Base-by-base conservation (phyloP, 768 basidiomycete genomes). In the Psilocybe tampanensis region DNA sequence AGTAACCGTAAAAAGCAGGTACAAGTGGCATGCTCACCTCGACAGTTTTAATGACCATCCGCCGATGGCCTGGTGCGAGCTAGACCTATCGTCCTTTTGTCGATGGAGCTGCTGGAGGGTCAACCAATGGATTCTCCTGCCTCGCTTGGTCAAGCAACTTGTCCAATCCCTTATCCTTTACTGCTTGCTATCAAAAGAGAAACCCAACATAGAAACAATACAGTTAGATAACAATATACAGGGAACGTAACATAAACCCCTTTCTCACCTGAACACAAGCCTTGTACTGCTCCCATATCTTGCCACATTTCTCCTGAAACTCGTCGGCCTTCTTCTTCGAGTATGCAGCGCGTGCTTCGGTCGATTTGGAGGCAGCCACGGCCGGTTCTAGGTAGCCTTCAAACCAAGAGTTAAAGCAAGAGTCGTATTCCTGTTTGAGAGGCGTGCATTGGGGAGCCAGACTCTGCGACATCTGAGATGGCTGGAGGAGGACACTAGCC, bases 381-480 rank as follows among this genome's bases (percentile, higher is more conserved):
- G 85, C 86, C 8, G 94, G 94, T 66, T 94, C 90, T 21, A 98
- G 85, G 70, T 98, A 99, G 11, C 92, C 94, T 71, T 97, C 95
- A 64, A 99, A 95, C 51, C 51, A 52, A 8, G 90, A 85, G 66
- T 97, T 98, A 77, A 98, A 98, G 78, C 95, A 98, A 0, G 91
- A 78, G 72, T 98, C 95, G 70, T 98, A 98, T 54, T 85, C 76
- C 53, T 86, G 86, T 72, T 98, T 98, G 58, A 96, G 80, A 0
- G 91, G 88, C 3, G 36, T 39, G 36, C 70, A 23, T 78, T 72
- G 34, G 78, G 76, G 55, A 77, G 80, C 24, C 36, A 42, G 42
- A 19, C 47, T 39, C 36, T 47, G 45, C 45, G 29, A 29, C 45
- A 39, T 47, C 24, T 47, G 45, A 47, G 22, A 23, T 26, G 12